A percentile compares a stretch with the other conserved stretches of the same genome.
Conservation (phyloP, 352 stramenopile genomes). For the Phytophthora hibernalis region DNA sequence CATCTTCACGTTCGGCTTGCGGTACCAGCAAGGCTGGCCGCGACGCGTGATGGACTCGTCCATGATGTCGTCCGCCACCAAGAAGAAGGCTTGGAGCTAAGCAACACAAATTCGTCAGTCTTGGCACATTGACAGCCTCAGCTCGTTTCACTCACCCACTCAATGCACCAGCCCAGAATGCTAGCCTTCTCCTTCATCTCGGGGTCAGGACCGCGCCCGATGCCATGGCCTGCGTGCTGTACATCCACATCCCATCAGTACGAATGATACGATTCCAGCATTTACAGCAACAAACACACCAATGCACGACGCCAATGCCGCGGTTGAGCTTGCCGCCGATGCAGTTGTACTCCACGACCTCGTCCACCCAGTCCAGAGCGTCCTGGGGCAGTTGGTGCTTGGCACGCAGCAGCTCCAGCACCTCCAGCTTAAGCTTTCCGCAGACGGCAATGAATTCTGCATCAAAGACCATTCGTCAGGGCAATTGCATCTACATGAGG, state of each 20-base stretch:
- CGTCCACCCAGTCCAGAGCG: constrained; percentile 76
- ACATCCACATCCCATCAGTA: not conserved
- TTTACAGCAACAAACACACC: constrained; percentile 34
- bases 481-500: not conserved
- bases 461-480: not conserved
- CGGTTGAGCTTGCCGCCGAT: constrained; percentile 98
- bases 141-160: constrained; percentile 82
- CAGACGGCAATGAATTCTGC: constrained; percentile 86
- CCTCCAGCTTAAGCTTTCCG: constrained; percentile 74
- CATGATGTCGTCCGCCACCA: constrained; percentile 99
- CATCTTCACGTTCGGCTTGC: constrained; percentile 87
- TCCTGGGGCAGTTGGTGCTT: constrained; percentile 84
- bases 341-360: constrained; percentile 97
- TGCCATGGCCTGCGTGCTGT: constrained; percentile 69
- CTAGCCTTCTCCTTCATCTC: constrained; percentile 88
- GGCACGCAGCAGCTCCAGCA: constrained; percentile 68
- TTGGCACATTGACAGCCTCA: not conserved
- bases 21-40: constrained; percentile 98
- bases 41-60: constrained; percentile 95
- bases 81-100: constrained; percentile 98
- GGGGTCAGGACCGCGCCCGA: constrained; percentile 55
- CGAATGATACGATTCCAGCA: not conserved
- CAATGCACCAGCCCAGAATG: constrained; percentile 98
- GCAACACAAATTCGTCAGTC: not conserved
- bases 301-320: constrained; percentile 95